Conservation (phyloP, 2,329 filamentous ascomycete species). For the Colletotrichum spaethianum region DNA sequence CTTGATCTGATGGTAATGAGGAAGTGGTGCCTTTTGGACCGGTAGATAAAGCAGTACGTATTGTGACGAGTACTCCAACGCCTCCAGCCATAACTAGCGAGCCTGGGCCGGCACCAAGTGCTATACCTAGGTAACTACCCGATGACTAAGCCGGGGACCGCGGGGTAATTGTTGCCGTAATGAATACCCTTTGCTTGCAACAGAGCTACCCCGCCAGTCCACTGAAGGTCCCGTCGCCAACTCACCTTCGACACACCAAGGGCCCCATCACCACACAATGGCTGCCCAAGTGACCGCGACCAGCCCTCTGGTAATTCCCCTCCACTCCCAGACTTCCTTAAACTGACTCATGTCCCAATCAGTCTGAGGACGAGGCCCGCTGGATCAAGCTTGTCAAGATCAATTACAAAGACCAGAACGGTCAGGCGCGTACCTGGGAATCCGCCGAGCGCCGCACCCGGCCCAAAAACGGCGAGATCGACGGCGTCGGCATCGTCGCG, state of each 20-base stretch:
- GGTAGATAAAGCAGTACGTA: too few species aligned
- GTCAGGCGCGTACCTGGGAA: conserved; percentile 76
- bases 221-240: background rate
- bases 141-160: background rate
- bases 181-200: background rate
- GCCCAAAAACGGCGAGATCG: conserved; percentile 72
- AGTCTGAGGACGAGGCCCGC: conserved; percentile 67
- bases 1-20: background rate
- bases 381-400: conserved; percentile 75
- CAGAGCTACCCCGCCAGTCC: conserved; percentile 8
- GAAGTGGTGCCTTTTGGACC: too few species aligned
- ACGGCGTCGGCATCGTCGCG: conserved; percentile 81
- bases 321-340: background rate
- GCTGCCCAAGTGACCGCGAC: conserved; percentile 59
- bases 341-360: background rate
- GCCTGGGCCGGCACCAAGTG: too few species aligned
- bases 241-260: background rate
- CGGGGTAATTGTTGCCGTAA: background rate
- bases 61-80: too few species aligned
- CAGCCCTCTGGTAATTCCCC: conserved; percentile 58
- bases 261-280: conserved; percentile 1
- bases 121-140: too few species aligned
- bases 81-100: too few species aligned
- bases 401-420: conserved; percentile 75
- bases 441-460: conserved; percentile 80